phyloP scores from a whole-genome alignment of 73 alveolate genomes.

The Effrenium voratum region DNA sequence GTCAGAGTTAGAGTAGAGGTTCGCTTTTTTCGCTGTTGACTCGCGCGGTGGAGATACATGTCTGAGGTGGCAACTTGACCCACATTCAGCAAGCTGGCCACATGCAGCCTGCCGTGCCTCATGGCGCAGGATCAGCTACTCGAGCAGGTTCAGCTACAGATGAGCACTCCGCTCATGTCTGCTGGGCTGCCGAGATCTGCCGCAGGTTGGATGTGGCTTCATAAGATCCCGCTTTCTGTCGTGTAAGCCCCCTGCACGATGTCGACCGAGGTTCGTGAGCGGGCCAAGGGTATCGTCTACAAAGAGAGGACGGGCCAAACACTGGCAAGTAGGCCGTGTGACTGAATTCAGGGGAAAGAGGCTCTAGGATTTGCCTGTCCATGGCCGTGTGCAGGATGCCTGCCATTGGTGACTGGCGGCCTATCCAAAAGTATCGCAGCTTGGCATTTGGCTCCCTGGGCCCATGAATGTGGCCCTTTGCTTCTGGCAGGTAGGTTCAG shows the following conservation, averaged over 20 bases:
- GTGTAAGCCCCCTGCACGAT: not conserved
- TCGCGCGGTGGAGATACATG: too few relatives aligned
- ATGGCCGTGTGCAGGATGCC: slow-evolving; percentile 69
- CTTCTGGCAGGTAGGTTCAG: not conserved
- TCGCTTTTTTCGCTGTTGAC: too few relatives aligned
- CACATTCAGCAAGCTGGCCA: too few relatives aligned
- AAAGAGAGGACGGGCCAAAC: slow-evolving; percentile 24
- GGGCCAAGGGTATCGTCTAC: slow-evolving; percentile 90
- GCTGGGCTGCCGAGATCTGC: not conserved
- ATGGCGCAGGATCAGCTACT: slow-evolving; percentile 69
- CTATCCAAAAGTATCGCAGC: slow-evolving; percentile 65
- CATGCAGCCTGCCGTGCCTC: not conserved
- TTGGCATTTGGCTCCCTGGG: not conserved
- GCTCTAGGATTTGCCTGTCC: not conserved
- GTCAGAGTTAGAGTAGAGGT: too few relatives aligned
- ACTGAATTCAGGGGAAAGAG: not conserved
- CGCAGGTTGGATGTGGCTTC: not conserved
- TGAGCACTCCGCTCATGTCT: slow-evolving; percentile 93
- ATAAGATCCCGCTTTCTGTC: not conserved
- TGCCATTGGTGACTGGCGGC: slow-evolving; percentile 87
- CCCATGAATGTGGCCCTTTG: not conserved
- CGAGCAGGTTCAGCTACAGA: slow-evolving; percentile 89
- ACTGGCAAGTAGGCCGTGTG: not conserved
- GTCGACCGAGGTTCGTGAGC: slow-evolving; percentile 60
- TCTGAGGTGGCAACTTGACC: too few relatives aligned